Evolutionary conservation across 345 rosid genomes (phyloP).

Genomic region (Laguncularia racemosa): DNA sequence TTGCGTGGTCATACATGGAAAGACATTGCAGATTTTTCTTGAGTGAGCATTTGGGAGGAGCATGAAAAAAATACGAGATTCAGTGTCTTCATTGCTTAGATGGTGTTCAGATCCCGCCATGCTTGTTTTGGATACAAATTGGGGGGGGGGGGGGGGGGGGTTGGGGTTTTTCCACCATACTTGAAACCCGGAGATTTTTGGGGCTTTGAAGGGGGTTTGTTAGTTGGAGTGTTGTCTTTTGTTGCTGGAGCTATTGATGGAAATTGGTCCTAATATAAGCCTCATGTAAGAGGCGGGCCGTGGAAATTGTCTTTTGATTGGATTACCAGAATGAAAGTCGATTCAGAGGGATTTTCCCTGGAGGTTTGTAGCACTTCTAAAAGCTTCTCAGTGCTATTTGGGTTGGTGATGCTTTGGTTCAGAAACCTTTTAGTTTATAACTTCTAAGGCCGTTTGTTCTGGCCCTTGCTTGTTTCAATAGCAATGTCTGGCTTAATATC

Average conservation of each 20-base stretch:
- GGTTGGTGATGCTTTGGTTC: slow-evolving; percentile 24
- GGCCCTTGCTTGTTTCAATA: no score
- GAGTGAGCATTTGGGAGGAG: slow-evolving; percentile 29
- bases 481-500: no score
- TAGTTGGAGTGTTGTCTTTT: slow-evolving; percentile 33
- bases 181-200: slow-evolving; percentile 15
- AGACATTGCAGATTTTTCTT: slow-evolving; percentile 38
- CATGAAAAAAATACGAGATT: slow-evolving; percentile 18
- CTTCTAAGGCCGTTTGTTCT: no score
- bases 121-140: slow-evolving; percentile 53
- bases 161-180: slow-evolving; percentile 39
- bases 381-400: slow-evolving; percentile 35
- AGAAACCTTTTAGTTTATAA: slow-evolving; percentile 18
- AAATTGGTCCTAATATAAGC: slow-evolving; percentile 24
- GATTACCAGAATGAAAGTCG: slow-evolving; percentile 27
- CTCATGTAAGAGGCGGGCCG: slow-evolving; percentile 29
- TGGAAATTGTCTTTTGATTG: slow-evolving; percentile 27
- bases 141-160: no score
- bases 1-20: slow-evolving; percentile 21
- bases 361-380: slow-evolving; percentile 38
- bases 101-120: slow-evolving; percentile 42
- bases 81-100: slow-evolving; percentile 17
- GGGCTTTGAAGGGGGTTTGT: slow-evolving; percentile 20
- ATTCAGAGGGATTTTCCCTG: slow-evolving; percentile 16
- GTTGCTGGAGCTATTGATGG: slow-evolving; percentile 41